phyloP scores from a whole-genome alignment of 2,329 filamentous ascomycete genomes.

The Fusarium coffeatum region DNA sequence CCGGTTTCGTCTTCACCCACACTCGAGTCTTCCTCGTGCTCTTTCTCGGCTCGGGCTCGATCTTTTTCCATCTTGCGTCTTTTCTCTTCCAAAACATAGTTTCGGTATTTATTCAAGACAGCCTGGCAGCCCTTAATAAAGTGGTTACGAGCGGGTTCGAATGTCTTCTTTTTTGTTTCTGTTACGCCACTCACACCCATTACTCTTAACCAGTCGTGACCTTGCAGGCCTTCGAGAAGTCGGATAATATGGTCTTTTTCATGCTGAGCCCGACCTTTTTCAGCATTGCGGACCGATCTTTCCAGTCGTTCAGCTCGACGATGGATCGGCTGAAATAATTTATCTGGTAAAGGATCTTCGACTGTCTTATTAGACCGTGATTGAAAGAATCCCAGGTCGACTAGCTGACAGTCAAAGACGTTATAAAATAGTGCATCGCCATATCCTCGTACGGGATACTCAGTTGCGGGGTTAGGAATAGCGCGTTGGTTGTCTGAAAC shows the following conservation, averaged over 20 bases:
- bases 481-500: slow-evolving; percentile 45
- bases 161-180: slow-evolving; percentile 86
- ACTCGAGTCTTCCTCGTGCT: slow-evolving; percentile 50
- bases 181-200: slow-evolving; percentile 91
- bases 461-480: slow-evolving; percentile 45
- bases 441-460: slow-evolving; percentile 63
- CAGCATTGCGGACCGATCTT: slow-evolving; percentile 71
- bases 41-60: slow-evolving; percentile 56
- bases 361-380: slow-evolving; percentile 57
- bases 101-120: slow-evolving; percentile 86
- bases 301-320: slow-evolving; percentile 70
- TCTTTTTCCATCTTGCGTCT: slow-evolving; percentile 81
- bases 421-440: slow-evolving; percentile 67
- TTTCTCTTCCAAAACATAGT: slow-evolving; percentile 92
- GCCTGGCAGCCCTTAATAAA: slow-evolving; percentile 86
- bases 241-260: slow-evolving; percentile 74
- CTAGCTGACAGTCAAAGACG: slow-evolving; percentile 65
- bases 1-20: slow-evolving; percentile 42
- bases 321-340: slow-evolving; percentile 65
- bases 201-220: slow-evolving; percentile 90
- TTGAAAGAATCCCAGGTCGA: slow-evolving; percentile 67
- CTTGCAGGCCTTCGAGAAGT: slow-evolving; percentile 82
- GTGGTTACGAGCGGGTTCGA: slow-evolving; percentile 84
- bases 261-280: slow-evolving; percentile 73
- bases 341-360: slow-evolving; percentile 68